Percentiles rank a stretch among this genome's conserved stretches.
Evolutionary conservation across 2,329 filamentous ascomycete genomes (phyloP).

Genomic region (Penicillium sp.): DNA sequence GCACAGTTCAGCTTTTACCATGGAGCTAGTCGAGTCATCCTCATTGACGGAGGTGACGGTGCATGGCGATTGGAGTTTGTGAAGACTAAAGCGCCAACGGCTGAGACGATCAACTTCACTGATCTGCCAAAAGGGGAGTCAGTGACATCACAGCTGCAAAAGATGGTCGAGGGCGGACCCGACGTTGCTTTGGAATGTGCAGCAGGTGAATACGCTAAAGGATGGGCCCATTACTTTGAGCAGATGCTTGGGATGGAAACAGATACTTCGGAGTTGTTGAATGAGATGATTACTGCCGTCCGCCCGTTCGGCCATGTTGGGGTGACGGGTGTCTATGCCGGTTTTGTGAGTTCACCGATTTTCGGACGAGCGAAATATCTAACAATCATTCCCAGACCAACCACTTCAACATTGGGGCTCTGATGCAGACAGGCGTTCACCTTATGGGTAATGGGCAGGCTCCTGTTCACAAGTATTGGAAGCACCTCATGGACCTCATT

Average conservation of each 20-base stretch:
- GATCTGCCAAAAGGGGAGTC: conserved; percentile 62
- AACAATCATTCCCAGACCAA: conserved; percentile 56
- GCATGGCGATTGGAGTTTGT: conserved; percentile 67
- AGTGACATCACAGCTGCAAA: conserved; percentile 70
- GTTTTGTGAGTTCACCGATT: conserved; percentile 50
- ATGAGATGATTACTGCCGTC: conserved; percentile 55
- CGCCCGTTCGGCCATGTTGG: conserved; percentile 65
- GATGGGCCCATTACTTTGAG: conserved; percentile 62
- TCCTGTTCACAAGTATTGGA: conserved; percentile 82
- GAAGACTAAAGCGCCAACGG: conserved; percentile 61
- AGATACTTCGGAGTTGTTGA: conserved; percentile 69
- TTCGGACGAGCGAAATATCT: background rate
- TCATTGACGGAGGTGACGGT: conserved; percentile 70
- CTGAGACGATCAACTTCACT: conserved; percentile 69
- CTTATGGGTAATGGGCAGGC: conserved; percentile 69
- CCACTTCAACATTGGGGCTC: conserved; percentile 77
- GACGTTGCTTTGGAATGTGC: conserved; percentile 72
- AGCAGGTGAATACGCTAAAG: conserved; percentile 63
- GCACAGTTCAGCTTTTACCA: conserved; percentile 67
- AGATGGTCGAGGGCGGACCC: conserved; percentile 70
- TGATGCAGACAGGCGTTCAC: conserved; percentile 85
- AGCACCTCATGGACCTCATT: conserved; percentile 69
- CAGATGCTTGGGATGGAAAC: conserved; percentile 70
- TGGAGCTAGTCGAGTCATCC: conserved; percentile 72
- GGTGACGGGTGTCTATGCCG: conserved; percentile 70